Percentiles rank a stretch among this genome's conserved stretches.
Evolutionary conservation across 2,329 filamentous ascomycete genomes (phyloP).

Genomic region (Pseudovirgaria hyperparasitica): DNA sequence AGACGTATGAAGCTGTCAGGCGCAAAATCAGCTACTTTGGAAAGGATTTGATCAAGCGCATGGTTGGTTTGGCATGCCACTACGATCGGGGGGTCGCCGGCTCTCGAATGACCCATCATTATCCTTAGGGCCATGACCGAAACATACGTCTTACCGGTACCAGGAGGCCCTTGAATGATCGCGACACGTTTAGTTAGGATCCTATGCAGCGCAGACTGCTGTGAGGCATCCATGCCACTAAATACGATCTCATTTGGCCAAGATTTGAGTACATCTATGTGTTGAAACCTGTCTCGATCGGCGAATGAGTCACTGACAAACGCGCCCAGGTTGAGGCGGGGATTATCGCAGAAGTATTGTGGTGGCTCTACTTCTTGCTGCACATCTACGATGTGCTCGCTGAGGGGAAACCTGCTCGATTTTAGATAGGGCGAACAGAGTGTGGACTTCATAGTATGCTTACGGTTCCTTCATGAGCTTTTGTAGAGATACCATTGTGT

Average conservation of each 20-base stretch:
- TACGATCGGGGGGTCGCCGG: constrained; percentile 54
- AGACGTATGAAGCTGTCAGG: constrained; percentile 50
- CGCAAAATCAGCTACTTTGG: constrained; percentile 50
- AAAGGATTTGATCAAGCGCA: constrained; percentile 70
- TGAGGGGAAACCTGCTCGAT: constrained; percentile 40
- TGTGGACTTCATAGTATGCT: constrained; percentile 10
- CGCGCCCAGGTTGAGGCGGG: constrained; percentile 37
- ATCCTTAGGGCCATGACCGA: constrained; percentile 60
- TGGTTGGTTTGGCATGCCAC: constrained; percentile 84
- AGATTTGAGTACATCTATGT: constrained; percentile 39
- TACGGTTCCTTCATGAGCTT: constrained; percentile 41
- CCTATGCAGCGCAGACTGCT: constrained; percentile 52
- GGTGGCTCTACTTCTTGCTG: constrained; percentile 37
- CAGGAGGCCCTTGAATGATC: constrained; percentile 74
- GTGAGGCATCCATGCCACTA: constrained; percentile 53
- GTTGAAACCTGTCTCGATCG: constrained; percentile 25
- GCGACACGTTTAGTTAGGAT: constrained; percentile 62
- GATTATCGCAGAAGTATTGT: constrained; percentile 37
- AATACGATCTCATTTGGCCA: constrained; percentile 37
- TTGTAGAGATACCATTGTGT: constrained; percentile 64
- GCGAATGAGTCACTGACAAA: constrained; percentile 23
- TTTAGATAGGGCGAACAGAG: constrained; percentile 2
- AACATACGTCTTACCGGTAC: constrained; percentile 69
- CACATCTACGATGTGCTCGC: constrained; percentile 46
- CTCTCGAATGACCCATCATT: constrained; percentile 45